These are phyloP conservation scores for Diversispora epigaea DNA, from an alignment of 192 early-diverging fungal species.

Conservation along the genomic window DNA sequence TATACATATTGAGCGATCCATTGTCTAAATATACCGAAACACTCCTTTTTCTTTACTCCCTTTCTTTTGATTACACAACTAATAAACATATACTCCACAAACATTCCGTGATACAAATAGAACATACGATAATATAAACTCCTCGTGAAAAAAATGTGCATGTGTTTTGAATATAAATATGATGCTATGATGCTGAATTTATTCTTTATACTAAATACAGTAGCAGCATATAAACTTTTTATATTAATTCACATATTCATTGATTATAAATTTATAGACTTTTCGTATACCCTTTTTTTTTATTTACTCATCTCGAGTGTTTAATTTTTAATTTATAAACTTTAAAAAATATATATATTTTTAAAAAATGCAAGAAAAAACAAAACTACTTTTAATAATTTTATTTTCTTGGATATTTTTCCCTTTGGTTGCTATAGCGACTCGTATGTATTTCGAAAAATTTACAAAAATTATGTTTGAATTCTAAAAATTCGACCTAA, in stretches of 20 bases:
- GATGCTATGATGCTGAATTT: conserved; percentile 18
- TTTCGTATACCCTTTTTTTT: too few species aligned
- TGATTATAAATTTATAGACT: background rate
- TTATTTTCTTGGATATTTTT: conserved; percentile 26
- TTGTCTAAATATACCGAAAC: background rate
- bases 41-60: background rate
- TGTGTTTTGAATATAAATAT: conserved; percentile 1
- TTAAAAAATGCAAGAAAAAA: background rate
- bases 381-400: background rate
- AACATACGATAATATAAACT: background rate
- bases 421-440: background rate
- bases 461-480: background rate
- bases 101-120: conserved; percentile 26
- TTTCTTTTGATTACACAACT: background rate
- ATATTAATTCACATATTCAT: background rate
- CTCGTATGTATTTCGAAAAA: background rate
- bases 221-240: background rate
- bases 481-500: background rate
- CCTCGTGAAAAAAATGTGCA: conserved; percentile 23
- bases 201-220: conserved; percentile 18
- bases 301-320: too few species aligned
- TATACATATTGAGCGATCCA: too few species aligned
- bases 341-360: too few species aligned
- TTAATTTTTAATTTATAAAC: background rate
- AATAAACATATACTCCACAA: conserved; percentile 4